Percentiles rank a stretch among this genome's conserved stretches.
Conservation (phyloP, 2,329 filamentous ascomycete species). For the Apiospora rasikravindrae region DNA sequence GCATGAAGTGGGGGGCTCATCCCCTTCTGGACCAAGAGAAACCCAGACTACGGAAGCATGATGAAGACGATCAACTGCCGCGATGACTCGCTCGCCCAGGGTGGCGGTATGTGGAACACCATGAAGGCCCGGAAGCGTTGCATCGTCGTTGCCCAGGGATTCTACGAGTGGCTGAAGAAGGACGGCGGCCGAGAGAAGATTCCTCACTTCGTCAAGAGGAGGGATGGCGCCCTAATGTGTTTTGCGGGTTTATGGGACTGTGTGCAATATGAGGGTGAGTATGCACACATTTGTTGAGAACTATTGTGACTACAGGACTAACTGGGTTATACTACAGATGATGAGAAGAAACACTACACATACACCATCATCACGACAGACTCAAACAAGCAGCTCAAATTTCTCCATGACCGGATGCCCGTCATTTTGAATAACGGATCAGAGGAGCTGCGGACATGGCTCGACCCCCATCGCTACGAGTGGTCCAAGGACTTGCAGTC, state of each 20-base stretch:
- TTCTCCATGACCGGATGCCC: slow-evolving; percentile 95
- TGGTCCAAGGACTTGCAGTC: slow-evolving; percentile 83
- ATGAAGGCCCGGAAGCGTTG: slow-evolving; percentile 93
- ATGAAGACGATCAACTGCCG: slow-evolving; percentile 95
- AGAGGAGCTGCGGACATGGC: slow-evolving; percentile 72
- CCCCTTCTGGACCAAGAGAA: slow-evolving; percentile 90
- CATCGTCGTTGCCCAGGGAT: slow-evolving; percentile 86
- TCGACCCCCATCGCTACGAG: slow-evolving; percentile 72
- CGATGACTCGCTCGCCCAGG: slow-evolving; percentile 79
- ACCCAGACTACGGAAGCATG: slow-evolving; percentile 76
- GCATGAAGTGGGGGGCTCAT: slow-evolving; percentile 97
- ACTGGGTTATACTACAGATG: slow-evolving; percentile 34
- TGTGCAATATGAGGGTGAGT: slow-evolving; percentile 75
- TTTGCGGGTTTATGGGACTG: slow-evolving; percentile 94
- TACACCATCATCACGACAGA: slow-evolving; percentile 95
- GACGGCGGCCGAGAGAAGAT: slow-evolving; percentile 74
- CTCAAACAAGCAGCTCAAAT: slow-evolving; percentile 80
- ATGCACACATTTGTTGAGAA: background rate
- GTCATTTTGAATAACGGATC: slow-evolving; percentile 84
- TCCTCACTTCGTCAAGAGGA: slow-evolving; percentile 82
- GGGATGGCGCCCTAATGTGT: slow-evolving; percentile 83
- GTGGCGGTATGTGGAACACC: slow-evolving; percentile 85
- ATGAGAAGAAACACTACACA: slow-evolving; percentile 76
- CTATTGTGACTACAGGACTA: background rate
- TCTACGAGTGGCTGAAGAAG: slow-evolving; percentile 94